phyloP scores from a whole-genome alignment of 2,329 filamentous ascomycete species.

The Sphaerostilbella broomeana region DNA sequence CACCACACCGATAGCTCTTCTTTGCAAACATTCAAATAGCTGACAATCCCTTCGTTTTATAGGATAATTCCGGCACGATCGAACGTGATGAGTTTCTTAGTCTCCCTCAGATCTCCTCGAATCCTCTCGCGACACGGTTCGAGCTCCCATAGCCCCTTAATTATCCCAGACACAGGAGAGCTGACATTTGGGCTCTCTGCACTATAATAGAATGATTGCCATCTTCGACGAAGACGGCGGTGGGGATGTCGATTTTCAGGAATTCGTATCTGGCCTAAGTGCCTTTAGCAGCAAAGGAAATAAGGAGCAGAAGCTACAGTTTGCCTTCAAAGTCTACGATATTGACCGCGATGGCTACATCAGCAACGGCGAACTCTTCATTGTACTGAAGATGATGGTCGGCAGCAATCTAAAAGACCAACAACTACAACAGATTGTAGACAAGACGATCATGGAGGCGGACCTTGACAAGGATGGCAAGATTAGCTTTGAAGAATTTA shows the following conservation, averaged over 20 bases:
- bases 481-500: slow-evolving; percentile 99
- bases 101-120: slow-evolving; percentile 94
- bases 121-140: slow-evolving; percentile 90
- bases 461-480: slow-evolving; percentile 93
- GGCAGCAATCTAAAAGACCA: slow-evolving; percentile 98
- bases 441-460: slow-evolving; percentile 99
- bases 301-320: slow-evolving; percentile 96
- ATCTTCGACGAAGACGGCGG: slow-evolving; percentile 99
- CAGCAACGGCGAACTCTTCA: slow-evolving; percentile 97
- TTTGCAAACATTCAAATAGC: not conserved
- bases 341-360: slow-evolving; percentile 98
- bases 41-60: not conserved
- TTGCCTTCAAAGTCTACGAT: slow-evolving; percentile 99
- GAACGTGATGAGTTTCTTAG: slow-evolving; percentile 97
- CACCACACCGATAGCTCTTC: not conserved
- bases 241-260: slow-evolving; percentile 96
- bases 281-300: slow-evolving; percentile 98
- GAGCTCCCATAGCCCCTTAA: slow-evolving; percentile 13
- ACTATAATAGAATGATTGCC: slow-evolving; percentile 73
- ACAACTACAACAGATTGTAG: slow-evolving; percentile 97
- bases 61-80: slow-evolving; percentile 98
- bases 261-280: slow-evolving; percentile 91
- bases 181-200: not conserved
- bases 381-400: slow-evolving; percentile 99
- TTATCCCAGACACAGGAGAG: not conserved